Evolutionary conservation across 768 basidiomycete species (phyloP).

Genomic region (Tricholoma terreum): DNA sequence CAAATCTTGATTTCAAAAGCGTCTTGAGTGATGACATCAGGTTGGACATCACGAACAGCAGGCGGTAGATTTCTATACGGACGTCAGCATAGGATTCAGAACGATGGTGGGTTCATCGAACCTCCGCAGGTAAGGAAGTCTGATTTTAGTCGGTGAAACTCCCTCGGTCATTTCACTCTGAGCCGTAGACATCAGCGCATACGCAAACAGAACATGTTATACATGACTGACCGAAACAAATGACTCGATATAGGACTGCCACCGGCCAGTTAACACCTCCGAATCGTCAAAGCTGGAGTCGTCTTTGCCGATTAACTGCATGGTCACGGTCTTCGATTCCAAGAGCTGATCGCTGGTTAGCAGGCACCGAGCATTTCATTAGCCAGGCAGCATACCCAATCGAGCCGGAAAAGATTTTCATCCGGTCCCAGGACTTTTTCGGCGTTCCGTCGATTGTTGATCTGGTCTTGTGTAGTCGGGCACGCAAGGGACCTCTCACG

Average conservation of each 20-base stretch:
- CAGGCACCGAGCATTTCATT: not conserved
- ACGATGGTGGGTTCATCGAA: conserved; percentile 24
- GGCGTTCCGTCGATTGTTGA: conserved; percentile 60
- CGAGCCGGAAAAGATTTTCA: conserved; percentile 75
- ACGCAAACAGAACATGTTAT: not conserved
- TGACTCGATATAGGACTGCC: conserved; percentile 78
- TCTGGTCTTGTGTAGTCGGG: conserved; percentile 70
- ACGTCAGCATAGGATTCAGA: not conserved
- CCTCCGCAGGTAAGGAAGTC: conserved; percentile 67
- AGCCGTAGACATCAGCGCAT: not conserved
- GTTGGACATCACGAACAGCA: conserved; percentile 33
- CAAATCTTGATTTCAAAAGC: conserved; percentile 84
- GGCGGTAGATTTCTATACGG: conserved; percentile 38
- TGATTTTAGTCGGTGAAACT: conserved; percentile 43
- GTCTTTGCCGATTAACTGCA: conserved; percentile 79
- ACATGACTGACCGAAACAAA: conserved; percentile 56
- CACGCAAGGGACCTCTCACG: conserved; percentile 56
- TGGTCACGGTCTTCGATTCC: conserved; percentile 61
- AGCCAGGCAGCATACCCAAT: conserved; percentile 53
- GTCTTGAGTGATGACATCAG: conserved; percentile 49
- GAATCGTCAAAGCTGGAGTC: conserved; percentile 73
- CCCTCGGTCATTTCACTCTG: conserved; percentile 60
- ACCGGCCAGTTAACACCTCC: conserved; percentile 71
- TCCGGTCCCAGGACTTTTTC: conserved; percentile 73
- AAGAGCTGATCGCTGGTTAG: conserved; percentile 45